These are phyloP conservation scores for Gossypium australe DNA, from an alignment of 345 rosid genomes.

Conservation along the genomic window DNA sequence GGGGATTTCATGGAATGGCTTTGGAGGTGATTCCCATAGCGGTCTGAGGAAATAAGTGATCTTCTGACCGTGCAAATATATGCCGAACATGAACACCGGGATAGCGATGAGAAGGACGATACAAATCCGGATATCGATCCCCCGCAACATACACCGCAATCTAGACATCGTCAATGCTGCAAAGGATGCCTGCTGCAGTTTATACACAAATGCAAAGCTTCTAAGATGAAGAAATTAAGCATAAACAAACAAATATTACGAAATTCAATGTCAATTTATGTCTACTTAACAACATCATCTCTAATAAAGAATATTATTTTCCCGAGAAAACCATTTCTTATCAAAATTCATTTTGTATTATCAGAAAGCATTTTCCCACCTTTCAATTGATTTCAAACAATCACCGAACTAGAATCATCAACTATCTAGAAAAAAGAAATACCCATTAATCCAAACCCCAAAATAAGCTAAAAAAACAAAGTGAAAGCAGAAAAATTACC, in stretches of 20 bases:
- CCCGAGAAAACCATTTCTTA: no score
- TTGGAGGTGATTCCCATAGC: constrained; percentile 63
- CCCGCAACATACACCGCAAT: constrained; percentile 47
- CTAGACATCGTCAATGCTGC: constrained; percentile 46
- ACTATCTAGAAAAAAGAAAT: neutral
- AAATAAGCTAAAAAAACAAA: neutral
- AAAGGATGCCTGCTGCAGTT: constrained; percentile 38
- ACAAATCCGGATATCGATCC: constrained; percentile 39
- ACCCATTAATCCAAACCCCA: neutral
- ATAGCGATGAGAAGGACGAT: constrained; percentile 32
- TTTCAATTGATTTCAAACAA: neutral
- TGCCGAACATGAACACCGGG: constrained; percentile 39
- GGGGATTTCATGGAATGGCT: constrained; percentile 50
- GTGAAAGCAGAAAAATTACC: constrained; percentile 30
- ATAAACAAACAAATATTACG: neutral
- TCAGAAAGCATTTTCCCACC: neutral
- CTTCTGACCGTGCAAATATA: constrained; percentile 64
- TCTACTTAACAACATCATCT: neutral
- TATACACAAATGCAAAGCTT: constrained; percentile 10
- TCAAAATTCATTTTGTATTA: no score
- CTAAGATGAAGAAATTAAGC: constrained; percentile 12
- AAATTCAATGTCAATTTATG: neutral
- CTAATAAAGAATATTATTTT: neutral
- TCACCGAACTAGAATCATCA: neutral
- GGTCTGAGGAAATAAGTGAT: constrained; percentile 64